Evolutionary conservation across 2,329 filamentous ascomycete genomes (phyloP).

Genomic region (Colletotrichum gigasporum): DNA sequence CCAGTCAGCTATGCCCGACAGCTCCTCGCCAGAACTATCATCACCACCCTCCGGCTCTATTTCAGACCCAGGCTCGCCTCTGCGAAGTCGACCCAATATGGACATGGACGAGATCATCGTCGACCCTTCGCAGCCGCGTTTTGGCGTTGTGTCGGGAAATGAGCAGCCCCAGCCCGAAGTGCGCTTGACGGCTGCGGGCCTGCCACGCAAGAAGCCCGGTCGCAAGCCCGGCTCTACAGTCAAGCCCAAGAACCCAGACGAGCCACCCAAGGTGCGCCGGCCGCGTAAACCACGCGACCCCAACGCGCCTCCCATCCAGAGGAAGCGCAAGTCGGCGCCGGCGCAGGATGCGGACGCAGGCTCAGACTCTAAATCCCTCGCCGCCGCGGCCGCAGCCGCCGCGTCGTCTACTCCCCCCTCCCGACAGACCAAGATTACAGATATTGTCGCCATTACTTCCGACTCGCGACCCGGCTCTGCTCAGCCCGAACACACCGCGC

Average conservation of each 20-base stretch:
- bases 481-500: constrained; percentile 46
- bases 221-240: constrained; percentile 69
- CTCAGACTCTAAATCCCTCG: constrained; percentile 45
- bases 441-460: constrained; percentile 40
- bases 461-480: constrained; percentile 39
- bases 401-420: constrained; percentile 34
- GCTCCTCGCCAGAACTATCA: constrained; percentile 60
- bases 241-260: constrained; percentile 53
- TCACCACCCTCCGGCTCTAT: constrained; percentile 61
- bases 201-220: constrained; percentile 71
- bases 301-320: constrained; percentile 62
- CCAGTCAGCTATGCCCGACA: constrained; percentile 41
- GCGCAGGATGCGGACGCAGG: constrained; percentile 47
- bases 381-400: constrained; percentile 42
- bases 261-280: constrained; percentile 60
- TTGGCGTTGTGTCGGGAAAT: constrained; percentile 41
- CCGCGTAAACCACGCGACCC: constrained; percentile 68
- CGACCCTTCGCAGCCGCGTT: constrained; percentile 48
- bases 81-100: constrained; percentile 40
- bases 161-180: constrained; percentile 29
- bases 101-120: constrained; percentile 63
- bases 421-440: constrained; percentile 51
- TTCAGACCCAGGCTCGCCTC: constrained; percentile 59
- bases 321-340: constrained; percentile 63
- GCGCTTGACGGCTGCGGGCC: constrained; percentile 63